A percentile compares a stretch with the other conserved stretches of the same genome.
Conservation (phyloP, 208 protist genomes). For the Trypanosoma theileri region DNA sequence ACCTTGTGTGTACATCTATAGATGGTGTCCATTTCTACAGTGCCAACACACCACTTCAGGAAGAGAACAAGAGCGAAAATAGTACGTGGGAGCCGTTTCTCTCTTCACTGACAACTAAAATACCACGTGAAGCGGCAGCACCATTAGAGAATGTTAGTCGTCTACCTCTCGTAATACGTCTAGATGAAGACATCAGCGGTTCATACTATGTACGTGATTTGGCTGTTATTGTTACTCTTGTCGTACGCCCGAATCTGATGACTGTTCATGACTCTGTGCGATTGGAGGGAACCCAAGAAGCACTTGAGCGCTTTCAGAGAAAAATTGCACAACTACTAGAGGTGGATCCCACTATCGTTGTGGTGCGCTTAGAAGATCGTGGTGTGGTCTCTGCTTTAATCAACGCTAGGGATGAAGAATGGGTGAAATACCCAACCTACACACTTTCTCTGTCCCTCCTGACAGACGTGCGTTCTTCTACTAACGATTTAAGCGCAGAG, state of each 20-base stretch:
- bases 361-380: slow-evolving; percentile 13
- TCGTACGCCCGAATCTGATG: slow-evolving; percentile 19
- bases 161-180: slow-evolving; percentile 26
- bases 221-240: slow-evolving; percentile 11
- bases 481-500: slow-evolving; percentile 12
- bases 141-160: slow-evolving; percentile 18
- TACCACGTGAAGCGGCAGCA: slow-evolving; percentile 4
- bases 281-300: slow-evolving; percentile 21
- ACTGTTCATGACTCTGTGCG: background rate
- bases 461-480: slow-evolving; percentile 18
- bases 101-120: slow-evolving; percentile 1
- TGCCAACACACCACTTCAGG: slow-evolving; percentile 31
- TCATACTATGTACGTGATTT: slow-evolving; percentile 28
- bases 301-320: slow-evolving; percentile 35
- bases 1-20: slow-evolving; percentile 54
- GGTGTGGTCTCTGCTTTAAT: background rate
- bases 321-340: slow-evolving; percentile 15
- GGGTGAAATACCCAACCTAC: slow-evolving; percentile 29
- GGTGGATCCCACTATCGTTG: slow-evolving; percentile 31
- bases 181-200: slow-evolving; percentile 11
- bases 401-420: background rate
- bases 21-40: slow-evolving; percentile 72
- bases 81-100: background rate
- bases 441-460: slow-evolving; percentile 38
- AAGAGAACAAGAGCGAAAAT: background rate